These are phyloP conservation scores for Priceomyces fermenticarens DNA, from an alignment of 805 yeast genomes.

Conservation along the genomic window DNA sequence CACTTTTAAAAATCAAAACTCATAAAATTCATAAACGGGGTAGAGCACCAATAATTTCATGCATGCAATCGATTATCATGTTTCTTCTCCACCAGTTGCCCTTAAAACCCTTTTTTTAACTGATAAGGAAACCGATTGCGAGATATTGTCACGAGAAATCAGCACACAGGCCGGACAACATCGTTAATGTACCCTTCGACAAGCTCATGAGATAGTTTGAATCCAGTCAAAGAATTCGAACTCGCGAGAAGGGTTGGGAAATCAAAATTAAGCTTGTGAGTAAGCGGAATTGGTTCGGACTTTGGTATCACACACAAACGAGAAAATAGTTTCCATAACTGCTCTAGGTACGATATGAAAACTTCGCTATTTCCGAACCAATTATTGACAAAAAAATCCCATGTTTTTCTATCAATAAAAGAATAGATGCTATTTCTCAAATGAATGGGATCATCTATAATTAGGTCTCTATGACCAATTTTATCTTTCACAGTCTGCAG, in stretches of 20 bases:
- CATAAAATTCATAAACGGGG: too few relatives aligned
- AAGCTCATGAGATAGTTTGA: conserved; percentile 13
- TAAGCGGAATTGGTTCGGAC: conserved; percentile 11
- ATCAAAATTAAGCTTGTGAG: conserved; percentile 12
- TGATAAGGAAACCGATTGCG: too few relatives aligned
- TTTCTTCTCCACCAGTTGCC: too few relatives aligned
- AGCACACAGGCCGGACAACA: conserved; percentile 16
- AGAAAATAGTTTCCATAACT: conserved; percentile 21
- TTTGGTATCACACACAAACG: conserved; percentile 10
- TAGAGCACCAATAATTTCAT: too few relatives aligned
- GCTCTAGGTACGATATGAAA: conserved; percentile 17
- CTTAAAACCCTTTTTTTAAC: too few relatives aligned
- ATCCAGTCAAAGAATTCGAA: conserved; percentile 16
- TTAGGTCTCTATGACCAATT: background rate
- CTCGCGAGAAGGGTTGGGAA: conserved; percentile 15
- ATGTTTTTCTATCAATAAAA: background rate
- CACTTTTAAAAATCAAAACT: too few relatives aligned
- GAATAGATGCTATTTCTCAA: conserved; percentile 6
- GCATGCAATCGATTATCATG: too few relatives aligned
- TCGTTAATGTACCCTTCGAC: conserved; percentile 21
- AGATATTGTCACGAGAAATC: too few relatives aligned
- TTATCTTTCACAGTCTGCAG: too few relatives aligned
- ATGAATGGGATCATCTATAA: conserved; percentile 9
- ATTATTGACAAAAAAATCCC: conserved; percentile 16
- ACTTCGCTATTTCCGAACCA: conserved; percentile 26